Evolutionary conservation across 257 asterid genomes (phyloP).

Genomic region (Cruciata laevipes): DNA sequence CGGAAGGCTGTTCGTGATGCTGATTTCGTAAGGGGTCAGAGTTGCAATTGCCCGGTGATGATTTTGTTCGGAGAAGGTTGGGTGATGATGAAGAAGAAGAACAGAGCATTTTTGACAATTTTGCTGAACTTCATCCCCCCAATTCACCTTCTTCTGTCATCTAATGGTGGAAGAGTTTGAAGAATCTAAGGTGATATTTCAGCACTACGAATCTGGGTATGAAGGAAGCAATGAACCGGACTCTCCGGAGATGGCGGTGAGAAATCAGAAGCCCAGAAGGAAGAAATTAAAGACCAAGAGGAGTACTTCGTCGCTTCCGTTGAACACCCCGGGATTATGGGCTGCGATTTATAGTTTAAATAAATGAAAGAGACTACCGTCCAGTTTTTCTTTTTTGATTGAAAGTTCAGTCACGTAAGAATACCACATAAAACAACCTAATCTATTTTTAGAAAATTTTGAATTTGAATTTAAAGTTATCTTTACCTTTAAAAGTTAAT

Average conservation of each 20-base stretch:
- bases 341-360: too few species aligned
- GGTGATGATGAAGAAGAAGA: too few species aligned
- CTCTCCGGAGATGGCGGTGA: neutral
- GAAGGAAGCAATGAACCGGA: slow-evolving; percentile 11
- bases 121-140: too few species aligned
- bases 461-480: too few species aligned
- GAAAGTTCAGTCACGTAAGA: too few species aligned
- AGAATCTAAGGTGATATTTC: slow-evolving; percentile 59
- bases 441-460: too few species aligned
- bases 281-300: slow-evolving; percentile 27
- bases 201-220: slow-evolving; percentile 13
- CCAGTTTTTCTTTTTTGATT: too few species aligned
- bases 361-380: too few species aligned
- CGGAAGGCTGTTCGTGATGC: neutral
- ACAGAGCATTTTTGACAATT: too few species aligned
- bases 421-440: too few species aligned
- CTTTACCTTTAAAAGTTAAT: too few species aligned
- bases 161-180: slow-evolving; percentile 67
- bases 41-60: neutral
- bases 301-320: slow-evolving; percentile 29
- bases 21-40: neutral
- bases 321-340: slow-evolving; percentile 59
- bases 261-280: slow-evolving; percentile 18
- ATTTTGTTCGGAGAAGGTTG: too few species aligned
- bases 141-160: neutral